These are phyloP conservation scores for Nigrospora oryzae DNA, from an alignment of 2,329 filamentous ascomycete species.

Conservation along the genomic window DNA sequence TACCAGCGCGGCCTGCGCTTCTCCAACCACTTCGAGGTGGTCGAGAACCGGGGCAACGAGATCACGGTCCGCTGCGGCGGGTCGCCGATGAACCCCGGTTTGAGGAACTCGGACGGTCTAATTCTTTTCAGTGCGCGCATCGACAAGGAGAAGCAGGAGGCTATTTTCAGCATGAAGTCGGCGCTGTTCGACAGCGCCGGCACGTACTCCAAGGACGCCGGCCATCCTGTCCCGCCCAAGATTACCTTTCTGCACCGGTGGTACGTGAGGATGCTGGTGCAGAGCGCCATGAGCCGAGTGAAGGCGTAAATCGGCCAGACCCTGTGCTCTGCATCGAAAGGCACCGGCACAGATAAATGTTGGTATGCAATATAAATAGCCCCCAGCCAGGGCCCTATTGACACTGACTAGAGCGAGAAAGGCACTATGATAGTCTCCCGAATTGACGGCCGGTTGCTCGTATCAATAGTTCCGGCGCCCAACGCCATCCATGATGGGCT, in stretches of 20 bases:
- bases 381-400: no score
- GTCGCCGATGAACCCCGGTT: conserved; percentile 16
- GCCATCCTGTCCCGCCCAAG: conserved; percentile 14
- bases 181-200: conserved; percentile 18
- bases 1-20: conserved; percentile 18
- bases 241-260: conserved; percentile 17
- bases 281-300: conserved; percentile 16
- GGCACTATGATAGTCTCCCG: no score
- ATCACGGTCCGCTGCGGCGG: conserved; percentile 20
- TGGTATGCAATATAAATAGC: no score
- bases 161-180: conserved; percentile 20
- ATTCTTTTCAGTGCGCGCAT: conserved; percentile 19
- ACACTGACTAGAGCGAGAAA: no score
- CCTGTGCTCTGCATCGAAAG: no score
- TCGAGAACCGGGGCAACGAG: conserved; percentile 17
- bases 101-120: conserved; percentile 19
- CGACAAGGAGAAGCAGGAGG: conserved; percentile 17
- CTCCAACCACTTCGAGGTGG: conserved; percentile 24
- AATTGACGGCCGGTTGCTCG: no score
- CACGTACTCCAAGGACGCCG: conserved; percentile 8
- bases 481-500: no score
- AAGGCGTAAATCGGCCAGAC: conserved; percentile 8
- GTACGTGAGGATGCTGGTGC: conserved; percentile 20
- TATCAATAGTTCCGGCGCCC: no score
- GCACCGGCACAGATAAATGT: no score